These are phyloP conservation scores for Rhodotorula babjevae DNA, from an alignment of 768 basidiomycete species.

Conservation along the genomic window DNA sequence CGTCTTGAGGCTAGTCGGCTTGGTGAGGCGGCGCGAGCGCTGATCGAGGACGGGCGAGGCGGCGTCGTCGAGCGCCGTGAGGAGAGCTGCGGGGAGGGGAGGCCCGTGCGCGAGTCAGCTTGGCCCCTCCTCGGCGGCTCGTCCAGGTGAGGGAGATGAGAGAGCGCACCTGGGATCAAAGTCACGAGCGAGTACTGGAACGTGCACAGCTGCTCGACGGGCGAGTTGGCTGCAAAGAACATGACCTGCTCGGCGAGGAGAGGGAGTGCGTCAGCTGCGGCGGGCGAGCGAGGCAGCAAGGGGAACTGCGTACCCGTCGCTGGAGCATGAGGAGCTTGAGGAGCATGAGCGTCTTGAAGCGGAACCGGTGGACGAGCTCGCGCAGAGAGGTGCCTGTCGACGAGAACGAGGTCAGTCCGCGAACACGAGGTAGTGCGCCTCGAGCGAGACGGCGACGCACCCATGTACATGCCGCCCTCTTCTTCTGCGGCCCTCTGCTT, in stretches of 20 bases:
- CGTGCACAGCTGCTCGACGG: constrained; percentile 90
- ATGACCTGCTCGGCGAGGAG: constrained; percentile 62
- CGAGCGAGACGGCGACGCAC: constrained; percentile 50
- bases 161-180: constrained; percentile 68
- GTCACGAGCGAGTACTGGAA: constrained; percentile 97
- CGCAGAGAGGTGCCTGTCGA: constrained; percentile 58
- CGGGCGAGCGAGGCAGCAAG: neutral
- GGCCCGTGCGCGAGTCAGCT: neutral
- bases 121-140: neutral
- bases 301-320: constrained; percentile 67
- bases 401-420: no score
- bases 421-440: neutral
- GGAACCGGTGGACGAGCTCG: constrained; percentile 86
- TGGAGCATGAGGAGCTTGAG: constrained; percentile 91
- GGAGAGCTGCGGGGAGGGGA: constrained; percentile 56
- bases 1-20: constrained; percentile 74
- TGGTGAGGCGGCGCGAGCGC: constrained; percentile 60
- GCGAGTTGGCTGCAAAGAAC: constrained; percentile 76
- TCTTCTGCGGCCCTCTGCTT: constrained; percentile 52
- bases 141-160: neutral
- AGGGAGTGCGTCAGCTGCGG: neutral
- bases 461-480: constrained; percentile 92
- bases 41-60: constrained; percentile 74
- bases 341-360: constrained; percentile 85
- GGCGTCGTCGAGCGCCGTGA: constrained; percentile 84